Conservation (phyloP, 2,329 filamentous ascomycete species). For the Didymella glomerata region DNA sequence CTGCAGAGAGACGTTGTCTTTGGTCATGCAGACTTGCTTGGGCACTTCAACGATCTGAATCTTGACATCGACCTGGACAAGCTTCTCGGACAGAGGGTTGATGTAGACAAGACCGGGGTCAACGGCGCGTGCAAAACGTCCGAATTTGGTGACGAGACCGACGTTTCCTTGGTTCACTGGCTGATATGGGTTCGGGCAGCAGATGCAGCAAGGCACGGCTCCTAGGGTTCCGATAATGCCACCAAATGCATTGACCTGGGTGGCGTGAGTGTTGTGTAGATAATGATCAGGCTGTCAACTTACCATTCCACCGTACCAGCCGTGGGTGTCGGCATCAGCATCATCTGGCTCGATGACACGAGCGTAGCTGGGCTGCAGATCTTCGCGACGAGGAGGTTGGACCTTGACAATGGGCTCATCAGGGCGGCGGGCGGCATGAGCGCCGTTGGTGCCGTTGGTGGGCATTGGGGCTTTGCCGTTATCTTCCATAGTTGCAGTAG, state of each 20-base stretch:
- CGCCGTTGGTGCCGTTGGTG: constrained; percentile 27
- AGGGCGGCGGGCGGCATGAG: constrained; percentile 9
- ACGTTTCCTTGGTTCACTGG: constrained; percentile 92
- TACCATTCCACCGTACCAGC: constrained; percentile 86
- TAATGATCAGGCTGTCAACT: constrained; percentile 12
- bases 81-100: constrained; percentile 90
- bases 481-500: constrained; percentile 39
- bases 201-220: constrained; percentile 88
- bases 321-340: constrained; percentile 74
- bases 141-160: constrained; percentile 94
- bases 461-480: constrained; percentile 52
- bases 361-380: constrained; percentile 85
- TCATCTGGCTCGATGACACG: constrained; percentile 68
- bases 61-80: constrained; percentile 97
- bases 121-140: constrained; percentile 91
- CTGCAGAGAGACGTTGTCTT: constrained; percentile 95
- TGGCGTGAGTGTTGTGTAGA: constrained; percentile 10
- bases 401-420: constrained; percentile 63
- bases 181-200: constrained; percentile 96
- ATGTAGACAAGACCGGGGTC: constrained; percentile 97
- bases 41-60: constrained; percentile 98
- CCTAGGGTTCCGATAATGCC: constrained; percentile 78
- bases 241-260: constrained; percentile 75
- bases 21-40: constrained; percentile 98
- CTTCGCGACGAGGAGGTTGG: constrained; percentile 80